A percentile compares a stretch with the other conserved stretches of the same genome.
These are phyloP conservation scores for Sclerotinia trifoliorum DNA, from an alignment of 2,329 filamentous ascomycete species.

Conservation along the genomic window DNA sequence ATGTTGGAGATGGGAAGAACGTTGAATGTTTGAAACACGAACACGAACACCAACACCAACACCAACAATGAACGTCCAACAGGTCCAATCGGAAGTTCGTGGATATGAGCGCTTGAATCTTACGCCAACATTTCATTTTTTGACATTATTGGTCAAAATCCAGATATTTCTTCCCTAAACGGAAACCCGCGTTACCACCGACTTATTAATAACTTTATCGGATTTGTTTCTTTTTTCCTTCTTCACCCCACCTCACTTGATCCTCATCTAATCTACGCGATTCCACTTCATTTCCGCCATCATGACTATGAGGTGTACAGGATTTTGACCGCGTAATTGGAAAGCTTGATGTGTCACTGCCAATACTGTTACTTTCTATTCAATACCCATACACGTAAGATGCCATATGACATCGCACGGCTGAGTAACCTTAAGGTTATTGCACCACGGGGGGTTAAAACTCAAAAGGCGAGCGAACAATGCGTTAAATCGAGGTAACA, in stretches of 20 bases:
- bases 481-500: neutral
- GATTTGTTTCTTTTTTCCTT: neutral
- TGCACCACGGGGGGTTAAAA: too few relatives aligned
- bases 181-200: neutral
- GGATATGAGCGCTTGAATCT: neutral
- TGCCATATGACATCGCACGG: neutral
- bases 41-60: neutral
- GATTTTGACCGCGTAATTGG: neutral
- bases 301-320: neutral
- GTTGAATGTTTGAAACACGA: neutral
- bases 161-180: neutral
- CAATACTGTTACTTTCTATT: neutral
- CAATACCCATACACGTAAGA: too few relatives aligned
- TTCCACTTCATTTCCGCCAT: constrained; percentile 8
- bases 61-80: neutral
- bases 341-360: neutral
- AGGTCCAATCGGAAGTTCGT: neutral
- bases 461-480: neutral
- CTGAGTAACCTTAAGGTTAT: neutral
- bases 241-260: neutral
- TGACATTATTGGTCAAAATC: neutral
- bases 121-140: neutral
- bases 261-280: constrained; percentile 13
- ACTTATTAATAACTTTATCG: neutral
- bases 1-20: neutral